Evolutionary conservation across 768 basidiomycete genomes (phyloP).

Genomic region (Pleurotus platypus): DNA sequence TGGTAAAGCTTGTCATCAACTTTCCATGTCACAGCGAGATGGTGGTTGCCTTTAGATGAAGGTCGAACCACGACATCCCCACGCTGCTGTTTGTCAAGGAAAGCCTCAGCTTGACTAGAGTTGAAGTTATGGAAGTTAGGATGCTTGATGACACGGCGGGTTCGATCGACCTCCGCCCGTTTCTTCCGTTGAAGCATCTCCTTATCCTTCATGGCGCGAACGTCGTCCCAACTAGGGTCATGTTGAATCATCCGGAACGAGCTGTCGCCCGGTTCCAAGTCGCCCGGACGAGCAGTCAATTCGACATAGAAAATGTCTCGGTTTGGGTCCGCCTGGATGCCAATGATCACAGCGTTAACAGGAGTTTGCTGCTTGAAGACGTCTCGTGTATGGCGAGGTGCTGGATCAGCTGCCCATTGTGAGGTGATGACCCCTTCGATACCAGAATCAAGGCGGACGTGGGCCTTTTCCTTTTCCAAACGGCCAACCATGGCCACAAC

Average conservation of each 20-base stretch:
- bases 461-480: constrained; percentile 44
- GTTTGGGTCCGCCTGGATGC: constrained; percentile 59
- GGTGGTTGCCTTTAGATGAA: constrained; percentile 89
- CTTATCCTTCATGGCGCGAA: constrained; percentile 60
- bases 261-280: constrained; percentile 60
- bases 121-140: constrained; percentile 98
- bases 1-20: constrained; percentile 95
- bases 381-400: constrained; percentile 34
- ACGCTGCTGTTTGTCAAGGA: constrained; percentile 84
- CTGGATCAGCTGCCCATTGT: constrained; percentile 54
- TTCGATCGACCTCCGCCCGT: constrained; percentile 74
- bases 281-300: constrained; percentile 65
- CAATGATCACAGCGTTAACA: constrained; percentile 74
- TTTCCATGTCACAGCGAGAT: constrained; percentile 98
- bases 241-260: constrained; percentile 54
- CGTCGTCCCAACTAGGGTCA: constrained; percentile 64
- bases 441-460: constrained; percentile 87
- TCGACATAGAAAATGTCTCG: constrained; percentile 66
- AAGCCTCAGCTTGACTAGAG: constrained; percentile 82
- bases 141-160: constrained; percentile 90
- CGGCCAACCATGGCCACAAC: constrained; percentile 73
- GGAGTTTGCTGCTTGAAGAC: constrained; percentile 77
- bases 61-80: constrained; percentile 97
- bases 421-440: constrained; percentile 76
- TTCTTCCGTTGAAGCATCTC: constrained; percentile 81